A percentile compares a stretch with the other conserved stretches of the same genome.
phyloP scores from a whole-genome alignment of 108 stramenopile genomes.

The Parmales sp. region DNA sequence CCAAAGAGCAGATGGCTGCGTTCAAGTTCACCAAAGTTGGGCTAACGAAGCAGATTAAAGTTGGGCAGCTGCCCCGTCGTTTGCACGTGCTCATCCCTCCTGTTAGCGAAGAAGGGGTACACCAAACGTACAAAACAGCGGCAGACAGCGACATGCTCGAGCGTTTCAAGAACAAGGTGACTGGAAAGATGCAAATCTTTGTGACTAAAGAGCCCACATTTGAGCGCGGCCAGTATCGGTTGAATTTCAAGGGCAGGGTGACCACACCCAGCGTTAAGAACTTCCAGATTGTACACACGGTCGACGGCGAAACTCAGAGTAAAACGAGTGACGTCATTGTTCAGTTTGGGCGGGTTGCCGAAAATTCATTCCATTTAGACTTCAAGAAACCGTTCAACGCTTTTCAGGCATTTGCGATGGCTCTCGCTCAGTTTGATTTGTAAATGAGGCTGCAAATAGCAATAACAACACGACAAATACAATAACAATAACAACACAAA shows the following conservation, averaged over 20 bases:
- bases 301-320: too few species aligned
- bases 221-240: constrained; percentile 43
- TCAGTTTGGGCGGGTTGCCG: constrained; percentile 60
- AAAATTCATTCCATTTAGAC: constrained; percentile 54
- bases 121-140: constrained; percentile 12
- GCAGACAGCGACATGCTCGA: background rate
- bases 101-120: constrained; percentile 16
- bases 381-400: constrained; percentile 48
- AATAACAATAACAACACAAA: too few species aligned
- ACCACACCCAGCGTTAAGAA: constrained; percentile 55
- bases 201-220: constrained; percentile 46
- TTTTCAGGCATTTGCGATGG: constrained; percentile 43
- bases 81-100: constrained; percentile 40
- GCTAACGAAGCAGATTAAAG: constrained; percentile 39
- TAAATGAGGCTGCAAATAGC: too few species aligned
- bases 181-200: constrained; percentile 24
- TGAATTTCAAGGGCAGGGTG: constrained; percentile 57
- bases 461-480: too few species aligned
- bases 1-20: constrained; percentile 44
- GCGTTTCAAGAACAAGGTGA: background rate
- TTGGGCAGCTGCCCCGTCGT: constrained; percentile 54
- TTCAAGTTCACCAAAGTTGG: constrained; percentile 41
- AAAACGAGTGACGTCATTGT: constrained; percentile 40
- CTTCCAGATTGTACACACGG: constrained; percentile 49
- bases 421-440: constrained; percentile 37